Base-by-base conservation (phyloP, 345 rosid genomes). In the Aquilaria malaccensis region DNA sequence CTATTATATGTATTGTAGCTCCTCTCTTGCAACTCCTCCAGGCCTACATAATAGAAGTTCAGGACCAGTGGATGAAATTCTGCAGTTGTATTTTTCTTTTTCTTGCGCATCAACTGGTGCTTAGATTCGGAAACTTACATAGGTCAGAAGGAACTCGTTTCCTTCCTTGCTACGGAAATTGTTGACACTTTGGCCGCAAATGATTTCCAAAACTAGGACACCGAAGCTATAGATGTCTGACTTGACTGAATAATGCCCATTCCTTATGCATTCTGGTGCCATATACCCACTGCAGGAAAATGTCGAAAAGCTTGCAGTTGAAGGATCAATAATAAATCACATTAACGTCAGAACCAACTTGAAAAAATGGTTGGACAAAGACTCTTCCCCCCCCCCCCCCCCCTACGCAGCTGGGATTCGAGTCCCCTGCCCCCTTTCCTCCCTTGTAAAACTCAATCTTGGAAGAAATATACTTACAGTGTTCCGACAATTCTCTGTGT, bases 11-110 rank as follows among this genome's bases (percentile, higher is more conserved):
- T 48, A 45, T 9, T 0, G 57, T 10, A 2, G 43, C 65, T 9
- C 74, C 71, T 29, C 37, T 11, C 3, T 43, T 72, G 74, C 77
- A 77, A n/a, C 30, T 48, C 43, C 45, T 60, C 80, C 77, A 77
- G n/a, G 67, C 70, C 77, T 73, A 30, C 37, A 55, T 30, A 53
- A 29, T 11, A 32, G 13, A 6, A 55, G 55, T 3, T 51, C 43
- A 37, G 43, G 22, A 22, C 22, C 22, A 22, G 1, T 22, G 22
- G 22, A 22, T 22, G 22, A 12, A 50, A 50, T 13, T 50, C 52
- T 50, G n/a, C 52, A 50, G 2, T 29, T 15, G 10, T 55, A 30
- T 6, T 33, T 22, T 22, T 22, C 22, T 22, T 22, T 22, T 22
- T 22, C 22, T 22, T 22, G 22, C 22, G 22, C 22, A 22, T 22